Base-by-base conservation (phyloP, 176 grass and related monocot species). In the Juncus effusus region DNA sequence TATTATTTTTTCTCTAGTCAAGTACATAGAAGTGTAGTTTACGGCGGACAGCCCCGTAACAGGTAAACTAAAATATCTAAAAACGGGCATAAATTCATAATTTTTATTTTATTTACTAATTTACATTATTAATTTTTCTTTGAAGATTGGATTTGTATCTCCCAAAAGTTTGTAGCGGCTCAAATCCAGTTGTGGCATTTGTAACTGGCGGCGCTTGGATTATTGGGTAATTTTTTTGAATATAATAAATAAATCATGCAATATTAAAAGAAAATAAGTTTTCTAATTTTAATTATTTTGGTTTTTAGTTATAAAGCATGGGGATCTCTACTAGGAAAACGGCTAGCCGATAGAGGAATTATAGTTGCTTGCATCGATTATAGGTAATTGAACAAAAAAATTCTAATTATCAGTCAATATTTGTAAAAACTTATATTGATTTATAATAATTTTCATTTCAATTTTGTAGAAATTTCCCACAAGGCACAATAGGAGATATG, bases 281-380 rank as follows among this genome's bases (percentile, higher is more conserved):
- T 28, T 5, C 1, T 64, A 19, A 6, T 65, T 51, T 59, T 38
- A 58, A 16, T 19, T 11, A 5, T 19, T 38, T 51, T 77, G 11
- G 47, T 6, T 66, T 83, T 72, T 65, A 99, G 94, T 75, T 99
- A 99, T 74, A 99, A 99, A 60, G 94, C 94, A 65, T 99, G 94
- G 94, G 94, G 88, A 86, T 49, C 88, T 45, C 88, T 99, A 70
- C 80, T 99, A 44, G 94, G 94, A 42, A 92, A 74, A 70, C 73
- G 94, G 63, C 80, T 99, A 61, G 85, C 94, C 2, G 94, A 99
- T 82, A 82, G 88, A 84, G 94, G 83, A 84, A 81, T 93, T 52
- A 87, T 99, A 80, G 94, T 99, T 83, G 94, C 94, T 68, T 99
- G 94, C 76, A 93, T 99, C 60, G 94, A 99, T 84, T 99, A 99